Base-by-base conservation (phyloP, 2,329 filamentous ascomycete genomes). In the Zalaria obscura region DNA sequence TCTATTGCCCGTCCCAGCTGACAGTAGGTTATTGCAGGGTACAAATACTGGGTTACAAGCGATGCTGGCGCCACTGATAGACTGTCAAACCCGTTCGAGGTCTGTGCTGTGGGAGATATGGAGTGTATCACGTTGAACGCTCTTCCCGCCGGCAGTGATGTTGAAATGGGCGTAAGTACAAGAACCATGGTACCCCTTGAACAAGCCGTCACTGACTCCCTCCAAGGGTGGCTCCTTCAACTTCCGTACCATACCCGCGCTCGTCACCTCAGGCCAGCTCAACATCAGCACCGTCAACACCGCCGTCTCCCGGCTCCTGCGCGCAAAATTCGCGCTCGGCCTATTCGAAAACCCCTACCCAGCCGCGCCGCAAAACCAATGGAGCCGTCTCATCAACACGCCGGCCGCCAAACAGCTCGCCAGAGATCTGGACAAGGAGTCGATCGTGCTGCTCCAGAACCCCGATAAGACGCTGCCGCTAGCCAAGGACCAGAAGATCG, bases 381-480 rank as follows among this genome's bases (percentile, higher is more conserved):
- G 75, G 48, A 60, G 64, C 8, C 65, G 71, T 27, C 65, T 76
- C 27, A 76, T 85, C 46, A 75, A 84, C 52, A 81, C 73, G 2
- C 60, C 70, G 0, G 69, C 75, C 47, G 66, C 69, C 18, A 66
- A 78, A 39, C 60, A 71, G 41, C 60, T 86, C 36, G 70, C 85
- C 25, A 70, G 83, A 11, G 68, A 70, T 41, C 68, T 82, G 25
- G 80, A 78, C 11, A 72, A 76, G 4, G 79, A 86, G 54, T 76
- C 76, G 3, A 76, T 84, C 5, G 80, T 86, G 1, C 66, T 88
- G 8, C 63, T 87, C 32, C 84, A 85, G 60, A 87, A 87, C 50
- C 70, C 82, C 6, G 69, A 72, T 37, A 65, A 64, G n/a, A 59
- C 77, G 0, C 65, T 87, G 1, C 82, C 83, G 0, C 55, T 80